Base-by-base conservation (phyloP, 106 monocot genomes). In the Xerophyta viscosa region DNA sequence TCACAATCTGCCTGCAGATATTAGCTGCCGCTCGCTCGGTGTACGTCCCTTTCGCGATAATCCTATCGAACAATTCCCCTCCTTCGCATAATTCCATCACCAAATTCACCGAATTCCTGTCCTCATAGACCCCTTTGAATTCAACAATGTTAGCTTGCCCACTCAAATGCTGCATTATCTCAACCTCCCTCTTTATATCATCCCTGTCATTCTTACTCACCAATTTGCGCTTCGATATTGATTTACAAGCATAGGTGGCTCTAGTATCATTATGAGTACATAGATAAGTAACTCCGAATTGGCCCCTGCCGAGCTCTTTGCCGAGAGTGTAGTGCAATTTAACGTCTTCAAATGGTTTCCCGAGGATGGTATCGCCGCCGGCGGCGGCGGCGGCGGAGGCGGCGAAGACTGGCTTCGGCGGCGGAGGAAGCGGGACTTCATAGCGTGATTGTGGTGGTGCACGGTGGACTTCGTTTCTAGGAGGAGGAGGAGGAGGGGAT, bases 51-150 rank as follows among this genome's bases (percentile, higher is more conserved):
- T 55, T 55, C 12, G 55, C 55, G 7, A 55, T 55, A 10, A 55
- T 55, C 55, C 55, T 55, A 55, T 55, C 55, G 20, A 55, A 55
- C 31, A 55, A 37, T 22, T 55, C 55, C 36, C 55, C 55, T 2
- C 55, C 55, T 14, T 24, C 55, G 11, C 55, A 55, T 9, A 55
- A 27, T 31, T 55, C 55, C 55, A 55, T 55, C 15, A 55, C 55
- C 14, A 55, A 27, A 37, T 55, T 29, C 55, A 55, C 55, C 14
- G 55, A 55, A 33, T 55, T 15, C 55, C 21, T 55, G 20, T 55
- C 55, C 55, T 55, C 55, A 55, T 33, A 55, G 0, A 17, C 31
- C 9, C 55, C 55, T 30, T 55, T 55, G 31, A 55, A 55, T 27
- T 55, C 55, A 10, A 55, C 55, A 18, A 55, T 55, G 31, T 55